Evolutionary conservation across 495 filamentous ascomycete species (phyloP).

Genomic region (Entonaema liquescens): DNA sequence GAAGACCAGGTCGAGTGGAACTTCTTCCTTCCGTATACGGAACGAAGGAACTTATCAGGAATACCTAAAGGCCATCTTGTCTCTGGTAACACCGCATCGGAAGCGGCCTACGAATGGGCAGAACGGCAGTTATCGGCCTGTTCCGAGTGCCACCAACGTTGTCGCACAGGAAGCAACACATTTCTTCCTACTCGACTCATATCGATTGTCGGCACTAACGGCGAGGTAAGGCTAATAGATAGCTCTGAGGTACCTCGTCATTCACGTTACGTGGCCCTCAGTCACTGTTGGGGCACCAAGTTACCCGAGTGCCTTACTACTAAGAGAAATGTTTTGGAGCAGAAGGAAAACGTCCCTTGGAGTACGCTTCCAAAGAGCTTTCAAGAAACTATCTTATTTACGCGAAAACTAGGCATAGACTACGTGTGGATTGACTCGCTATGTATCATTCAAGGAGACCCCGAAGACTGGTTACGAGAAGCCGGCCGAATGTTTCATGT

Average conservation of each 20-base stretch:
- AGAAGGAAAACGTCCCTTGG: conserved; percentile 1
- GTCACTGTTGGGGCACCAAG: conserved; percentile 5
- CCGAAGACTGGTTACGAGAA: conserved; percentile 8
- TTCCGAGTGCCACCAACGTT: neutral
- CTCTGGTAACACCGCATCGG: neutral
- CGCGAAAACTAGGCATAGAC: neutral
- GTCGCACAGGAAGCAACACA: neutral
- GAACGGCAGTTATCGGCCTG: neutral
- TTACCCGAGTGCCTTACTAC: conserved; percentile 2
- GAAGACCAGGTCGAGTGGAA: conserved; percentile 2
- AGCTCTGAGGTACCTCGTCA: neutral
- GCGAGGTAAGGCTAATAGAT: neutral
- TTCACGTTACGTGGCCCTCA: conserved; percentile 14
- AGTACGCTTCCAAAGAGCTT: conserved; percentile 4
- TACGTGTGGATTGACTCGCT: conserved; percentile 12
- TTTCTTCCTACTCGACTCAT: conserved; percentile 18
- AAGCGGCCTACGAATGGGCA: neutral
- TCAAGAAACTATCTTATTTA: conserved; percentile 2
- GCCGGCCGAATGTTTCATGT: conserved; percentile 10
- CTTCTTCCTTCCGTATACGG: neutral
- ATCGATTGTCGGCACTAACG: neutral
- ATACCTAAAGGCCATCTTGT: neutral
- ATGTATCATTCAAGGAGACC: conserved; percentile 10
- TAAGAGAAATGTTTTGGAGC: neutral
- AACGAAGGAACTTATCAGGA: neutral